phyloP scores from a whole-genome alignment of 2,329 filamentous ascomycete species.

The Mycosphaerella arachidis region DNA sequence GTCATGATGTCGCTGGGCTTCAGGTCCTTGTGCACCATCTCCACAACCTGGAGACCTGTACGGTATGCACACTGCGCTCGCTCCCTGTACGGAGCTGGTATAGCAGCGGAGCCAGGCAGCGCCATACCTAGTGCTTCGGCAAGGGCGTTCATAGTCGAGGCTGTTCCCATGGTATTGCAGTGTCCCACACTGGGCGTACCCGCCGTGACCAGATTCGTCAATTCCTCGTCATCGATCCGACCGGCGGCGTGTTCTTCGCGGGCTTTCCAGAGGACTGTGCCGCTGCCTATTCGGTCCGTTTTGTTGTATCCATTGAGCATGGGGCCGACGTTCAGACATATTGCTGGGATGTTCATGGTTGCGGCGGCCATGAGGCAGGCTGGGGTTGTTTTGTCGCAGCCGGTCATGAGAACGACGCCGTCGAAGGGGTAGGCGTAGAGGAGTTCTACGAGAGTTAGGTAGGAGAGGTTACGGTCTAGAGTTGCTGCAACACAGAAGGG shows the following conservation, averaged over 20 bases:
- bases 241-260: slow-evolving; percentile 29
- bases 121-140: slow-evolving; percentile 32
- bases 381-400: slow-evolving; percentile 32
- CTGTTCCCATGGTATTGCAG: slow-evolving; percentile 33
- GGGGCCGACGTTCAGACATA: slow-evolving; percentile 31
- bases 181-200: slow-evolving; percentile 29
- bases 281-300: slow-evolving; percentile 24
- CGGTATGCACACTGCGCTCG: slow-evolving; percentile 29
- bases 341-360: slow-evolving; percentile 29
- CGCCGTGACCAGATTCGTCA: slow-evolving; percentile 27
- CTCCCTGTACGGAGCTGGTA: slow-evolving; percentile 29
- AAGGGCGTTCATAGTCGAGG: slow-evolving; percentile 32
- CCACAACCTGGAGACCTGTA: slow-evolving; percentile 30
- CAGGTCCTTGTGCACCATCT: slow-evolving; percentile 28
- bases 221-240: slow-evolving; percentile 25
- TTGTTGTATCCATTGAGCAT: slow-evolving; percentile 30
- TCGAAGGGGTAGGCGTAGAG: slow-evolving; percentile 31
- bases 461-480: slow-evolving; percentile 29
- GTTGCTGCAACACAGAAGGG: slow-evolving; percentile 13
- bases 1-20: slow-evolving; percentile 54
- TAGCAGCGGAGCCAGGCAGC: slow-evolving; percentile 27
- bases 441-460: slow-evolving; percentile 29
- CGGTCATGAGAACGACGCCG: slow-evolving; percentile 29
- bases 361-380: slow-evolving; percentile 31
- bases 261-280: slow-evolving; percentile 31